Evolutionary conservation across 2,329 filamentous ascomycete genomes (phyloP).

Genomic region (Aspergillus brasiliensis): DNA sequence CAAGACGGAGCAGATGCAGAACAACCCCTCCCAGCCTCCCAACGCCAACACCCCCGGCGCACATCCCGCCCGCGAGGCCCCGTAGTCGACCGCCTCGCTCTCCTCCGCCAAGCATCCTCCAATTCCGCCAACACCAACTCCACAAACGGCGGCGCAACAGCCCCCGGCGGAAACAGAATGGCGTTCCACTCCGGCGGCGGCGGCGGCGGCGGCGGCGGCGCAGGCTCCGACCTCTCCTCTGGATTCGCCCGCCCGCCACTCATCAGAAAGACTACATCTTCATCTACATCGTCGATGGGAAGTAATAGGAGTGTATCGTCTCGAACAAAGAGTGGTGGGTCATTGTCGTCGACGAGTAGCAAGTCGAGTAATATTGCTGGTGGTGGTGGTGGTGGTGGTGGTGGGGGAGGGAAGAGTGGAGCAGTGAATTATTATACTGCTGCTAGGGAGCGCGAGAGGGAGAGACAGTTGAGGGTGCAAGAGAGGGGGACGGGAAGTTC

Average conservation of each 20-base stretch:
- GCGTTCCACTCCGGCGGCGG: slow-evolving; percentile 37
- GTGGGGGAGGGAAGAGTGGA: slow-evolving; percentile 53
- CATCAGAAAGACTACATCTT: slow-evolving; percentile 34
- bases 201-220: slow-evolving; percentile 7
- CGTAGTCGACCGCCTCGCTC: slow-evolving; percentile 48
- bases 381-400: slow-evolving; percentile 22
- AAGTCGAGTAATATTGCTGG: neutral
- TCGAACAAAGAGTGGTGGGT: slow-evolving; percentile 53
- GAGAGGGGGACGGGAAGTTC: slow-evolving; percentile 50
- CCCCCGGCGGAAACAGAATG: slow-evolving; percentile 19
- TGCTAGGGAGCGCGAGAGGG: slow-evolving; percentile 61
- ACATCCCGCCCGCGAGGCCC: slow-evolving; percentile 42
- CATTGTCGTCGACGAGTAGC: neutral
- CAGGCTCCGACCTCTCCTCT: slow-evolving; percentile 22
- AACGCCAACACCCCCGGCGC: slow-evolving; percentile 40
- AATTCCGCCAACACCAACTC: slow-evolving; percentile 39
- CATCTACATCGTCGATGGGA: slow-evolving; percentile 29
- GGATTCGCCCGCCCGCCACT: slow-evolving; percentile 38
- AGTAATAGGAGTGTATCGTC: slow-evolving; percentile 32
- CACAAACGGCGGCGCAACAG: slow-evolving; percentile 11
- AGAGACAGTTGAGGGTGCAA: slow-evolving; percentile 55
- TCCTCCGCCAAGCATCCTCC: slow-evolving; percentile 49
- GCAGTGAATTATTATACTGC: slow-evolving; percentile 60
- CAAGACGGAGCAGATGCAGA: too few species aligned
- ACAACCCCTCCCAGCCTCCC: slow-evolving; percentile 32